Evolutionary conservation across 441 rosid genomes (phyloP).

Genomic region (Euphorbia corollata): DNA sequence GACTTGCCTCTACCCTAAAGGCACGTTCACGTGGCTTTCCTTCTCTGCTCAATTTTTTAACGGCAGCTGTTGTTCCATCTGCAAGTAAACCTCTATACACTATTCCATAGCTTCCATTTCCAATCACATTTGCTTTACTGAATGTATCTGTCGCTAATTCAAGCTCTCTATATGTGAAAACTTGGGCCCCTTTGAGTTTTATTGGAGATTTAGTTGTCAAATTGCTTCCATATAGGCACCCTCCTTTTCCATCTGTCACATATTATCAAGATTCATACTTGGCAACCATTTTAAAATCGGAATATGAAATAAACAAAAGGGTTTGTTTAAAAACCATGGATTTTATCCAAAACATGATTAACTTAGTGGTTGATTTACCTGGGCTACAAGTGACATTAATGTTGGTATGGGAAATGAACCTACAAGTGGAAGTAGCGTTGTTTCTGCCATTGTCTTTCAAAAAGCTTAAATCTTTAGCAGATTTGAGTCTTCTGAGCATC

Average conservation of each 20-base stretch:
- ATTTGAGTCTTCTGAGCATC: constrained; percentile 47
- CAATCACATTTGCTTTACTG: constrained; percentile 49
- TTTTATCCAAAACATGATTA: not conserved
- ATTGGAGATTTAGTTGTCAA: constrained; percentile 22
- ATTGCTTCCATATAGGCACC: constrained; percentile 49
- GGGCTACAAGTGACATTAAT: constrained; percentile 52
- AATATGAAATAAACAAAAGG: not conserved
- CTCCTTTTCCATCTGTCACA: constrained; percentile 51
- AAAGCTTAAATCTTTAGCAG: constrained; percentile 26
- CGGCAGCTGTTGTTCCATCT: constrained; percentile 73
- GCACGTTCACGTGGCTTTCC: constrained; percentile 73
- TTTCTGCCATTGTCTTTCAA: constrained; percentile 28
- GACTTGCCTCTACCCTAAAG: constrained; percentile 71
- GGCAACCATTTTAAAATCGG: not conserved
- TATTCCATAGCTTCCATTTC: constrained; percentile 54
- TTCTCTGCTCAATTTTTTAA: constrained; percentile 56
- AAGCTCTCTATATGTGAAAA: constrained; percentile 76
- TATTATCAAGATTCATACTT: constrained; percentile 14
- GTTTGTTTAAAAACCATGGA: not conserved
- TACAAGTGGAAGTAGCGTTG: constrained; percentile 19
- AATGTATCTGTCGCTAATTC: constrained; percentile 59
- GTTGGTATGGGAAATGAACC: constrained; percentile 35
- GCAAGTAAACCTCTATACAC: constrained; percentile 61
- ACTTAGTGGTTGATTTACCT: constrained; percentile 36
- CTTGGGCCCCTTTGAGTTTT: constrained; percentile 49